phyloP scores from a whole-genome alignment of 495 filamentous ascomycete species.

The Lasiosphaeriaceae sp. region DNA sequence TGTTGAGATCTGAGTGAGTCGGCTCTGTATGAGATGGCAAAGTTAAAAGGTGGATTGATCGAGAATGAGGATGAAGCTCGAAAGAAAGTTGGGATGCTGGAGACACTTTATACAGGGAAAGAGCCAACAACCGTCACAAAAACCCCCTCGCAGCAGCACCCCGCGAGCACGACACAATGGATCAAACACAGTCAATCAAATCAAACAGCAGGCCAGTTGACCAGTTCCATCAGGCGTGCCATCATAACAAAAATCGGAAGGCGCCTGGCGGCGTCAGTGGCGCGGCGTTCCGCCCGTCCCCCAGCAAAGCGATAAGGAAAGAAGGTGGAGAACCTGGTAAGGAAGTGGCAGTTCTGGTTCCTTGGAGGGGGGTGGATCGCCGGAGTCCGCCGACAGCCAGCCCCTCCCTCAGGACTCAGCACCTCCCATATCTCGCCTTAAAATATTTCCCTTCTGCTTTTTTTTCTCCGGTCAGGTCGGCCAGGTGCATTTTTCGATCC shows the following conservation, averaged over 20 bases:
- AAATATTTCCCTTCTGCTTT: background rate
- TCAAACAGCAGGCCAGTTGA: background rate
- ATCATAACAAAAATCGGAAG: constrained; percentile 14
- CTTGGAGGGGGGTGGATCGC: constrained; percentile 14
- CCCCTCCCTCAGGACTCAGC: background rate
- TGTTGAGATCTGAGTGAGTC: background rate
- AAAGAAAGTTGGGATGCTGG: no score
- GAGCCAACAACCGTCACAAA: no score
- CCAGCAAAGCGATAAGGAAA: background rate
- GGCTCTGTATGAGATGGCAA: background rate
- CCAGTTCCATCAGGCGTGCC: background rate
- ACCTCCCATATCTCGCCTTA: background rate
- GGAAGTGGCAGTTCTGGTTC: no score
- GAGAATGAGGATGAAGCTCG: no score
- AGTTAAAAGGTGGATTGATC: no score
- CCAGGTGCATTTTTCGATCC: no score
- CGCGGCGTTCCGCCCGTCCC: constrained; percentile 19
- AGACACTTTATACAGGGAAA: no score
- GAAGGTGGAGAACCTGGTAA: background rate
- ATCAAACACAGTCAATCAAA: no score
- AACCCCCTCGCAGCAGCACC: no score
- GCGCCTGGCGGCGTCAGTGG: constrained; percentile 18
- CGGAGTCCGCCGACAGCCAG: constrained; percentile 36
- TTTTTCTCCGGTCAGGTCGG: background rate
- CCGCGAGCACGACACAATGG: no score